Evolutionary conservation across 148 eudicot species (phyloP).

Genomic region (Mesembryanthemum crystallinum): DNA sequence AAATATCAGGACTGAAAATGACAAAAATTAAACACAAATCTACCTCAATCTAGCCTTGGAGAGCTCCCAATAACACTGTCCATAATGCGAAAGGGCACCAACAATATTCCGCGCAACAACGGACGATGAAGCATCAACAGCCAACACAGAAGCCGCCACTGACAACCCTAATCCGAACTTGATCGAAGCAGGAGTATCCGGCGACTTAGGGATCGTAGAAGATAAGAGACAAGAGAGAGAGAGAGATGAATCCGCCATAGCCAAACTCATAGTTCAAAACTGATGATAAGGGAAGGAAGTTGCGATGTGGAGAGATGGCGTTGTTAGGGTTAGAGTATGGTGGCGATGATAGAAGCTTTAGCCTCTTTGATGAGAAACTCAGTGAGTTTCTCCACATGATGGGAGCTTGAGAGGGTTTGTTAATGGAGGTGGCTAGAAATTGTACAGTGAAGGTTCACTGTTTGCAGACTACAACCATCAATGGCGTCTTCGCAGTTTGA

Average conservation of each 20-base stretch:
- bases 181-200: constrained; percentile 22
- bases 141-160: constrained; percentile 24
- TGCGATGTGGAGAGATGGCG: constrained; percentile 12
- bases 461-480: too few relatives aligned
- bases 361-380: constrained; percentile 42
- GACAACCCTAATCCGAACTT: constrained; percentile 35
- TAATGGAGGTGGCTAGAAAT: background rate
- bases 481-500: too few relatives aligned
- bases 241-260: constrained; percentile 19
- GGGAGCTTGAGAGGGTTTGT: background rate
- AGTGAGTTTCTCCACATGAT: constrained; percentile 51
- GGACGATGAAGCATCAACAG: constrained; percentile 26
- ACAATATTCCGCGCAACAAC: constrained; percentile 41
- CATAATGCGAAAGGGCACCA: constrained; percentile 51
- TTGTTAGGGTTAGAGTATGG: constrained; percentile 19
- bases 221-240: constrained; percentile 34
- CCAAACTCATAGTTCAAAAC: background rate
- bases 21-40: background rate
- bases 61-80: constrained; percentile 85
- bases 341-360: constrained; percentile 17
- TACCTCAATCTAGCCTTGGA: constrained; percentile 91
- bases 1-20: background rate
- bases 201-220: constrained; percentile 30
- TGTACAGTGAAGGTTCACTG: too few relatives aligned
- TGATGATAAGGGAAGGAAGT: constrained; percentile 4